Percentiles rank a stretch among this genome's conserved stretches.
Evolutionary conservation across 495 filamentous ascomycete genomes (phyloP).

Genomic region (Thozetella sp.): DNA sequence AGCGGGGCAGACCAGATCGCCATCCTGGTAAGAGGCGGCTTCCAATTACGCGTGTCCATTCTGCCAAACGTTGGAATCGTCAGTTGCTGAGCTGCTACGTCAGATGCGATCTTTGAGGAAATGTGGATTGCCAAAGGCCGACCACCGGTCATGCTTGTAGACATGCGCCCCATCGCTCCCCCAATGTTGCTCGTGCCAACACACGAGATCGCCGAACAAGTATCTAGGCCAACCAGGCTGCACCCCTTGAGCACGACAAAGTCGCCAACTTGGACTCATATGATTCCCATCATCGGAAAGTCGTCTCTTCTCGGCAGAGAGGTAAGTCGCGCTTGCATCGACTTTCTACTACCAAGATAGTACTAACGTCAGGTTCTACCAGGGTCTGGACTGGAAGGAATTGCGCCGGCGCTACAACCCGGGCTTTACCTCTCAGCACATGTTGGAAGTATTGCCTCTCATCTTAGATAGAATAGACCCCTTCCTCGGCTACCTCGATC

Average conservation of each 20-base stretch:
- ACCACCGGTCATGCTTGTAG: constrained; percentile 22
- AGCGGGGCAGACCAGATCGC: too few relatives aligned
- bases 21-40: neutral
- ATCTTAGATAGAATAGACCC: constrained; percentile 22
- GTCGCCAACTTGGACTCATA: constrained; percentile 18
- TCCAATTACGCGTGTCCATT: too few relatives aligned
- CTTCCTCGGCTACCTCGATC: constrained; percentile 18
- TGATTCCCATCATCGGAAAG: constrained; percentile 25
- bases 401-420: constrained; percentile 28
- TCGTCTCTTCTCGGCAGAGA: constrained; percentile 26
- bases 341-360: neutral
- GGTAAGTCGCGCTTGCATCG: constrained; percentile 10
- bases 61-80: too few relatives aligned
- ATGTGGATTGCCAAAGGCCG: too few relatives aligned
- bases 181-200: constrained; percentile 31
- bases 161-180: constrained; percentile 22
- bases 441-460: constrained; percentile 24
- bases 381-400: constrained; percentile 27
- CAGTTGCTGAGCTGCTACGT: too few relatives aligned
- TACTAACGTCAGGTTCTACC: too few relatives aligned
- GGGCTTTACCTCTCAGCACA: constrained; percentile 30
- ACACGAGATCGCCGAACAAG: constrained; percentile 37
- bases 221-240: constrained; percentile 25
- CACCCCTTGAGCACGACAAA: constrained; percentile 37
- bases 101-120: too few relatives aligned